Conservation (phyloP, 345 rosid species). For the Sisymbrium altissimum region DNA sequence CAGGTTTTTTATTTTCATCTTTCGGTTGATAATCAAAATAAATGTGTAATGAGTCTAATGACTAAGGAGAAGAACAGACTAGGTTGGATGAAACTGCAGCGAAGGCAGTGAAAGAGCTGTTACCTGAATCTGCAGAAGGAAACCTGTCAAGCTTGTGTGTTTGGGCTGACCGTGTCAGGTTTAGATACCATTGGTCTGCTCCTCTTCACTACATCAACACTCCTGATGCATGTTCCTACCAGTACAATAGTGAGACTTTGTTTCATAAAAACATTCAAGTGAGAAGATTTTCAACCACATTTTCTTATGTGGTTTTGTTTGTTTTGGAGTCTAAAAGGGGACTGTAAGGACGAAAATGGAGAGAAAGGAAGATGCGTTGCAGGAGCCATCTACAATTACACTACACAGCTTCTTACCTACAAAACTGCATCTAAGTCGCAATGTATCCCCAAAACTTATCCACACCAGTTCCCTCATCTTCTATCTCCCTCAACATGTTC, state of each 20-base stretch:
- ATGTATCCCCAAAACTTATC: slow-evolving; percentile 36
- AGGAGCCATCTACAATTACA: slow-evolving; percentile 88
- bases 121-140: slow-evolving; percentile 55
- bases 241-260: slow-evolving; percentile 47
- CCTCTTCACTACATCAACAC: slow-evolving; percentile 73
- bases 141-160: slow-evolving; percentile 62
- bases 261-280: neutral
- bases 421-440: slow-evolving; percentile 39
- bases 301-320: neutral
- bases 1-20: slow-evolving; percentile 39
- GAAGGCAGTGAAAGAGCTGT: slow-evolving; percentile 50
- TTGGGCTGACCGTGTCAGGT: slow-evolving; percentile 76
- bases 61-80: slow-evolving; percentile 34
- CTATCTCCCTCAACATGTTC: neutral
- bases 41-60: neutral
- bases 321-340: slow-evolving; percentile 47
- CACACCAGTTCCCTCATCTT: neutral
- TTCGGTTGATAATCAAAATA: neutral
- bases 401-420: slow-evolving; percentile 77
- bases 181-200: slow-evolving; percentile 67
- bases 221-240: slow-evolving; percentile 65
- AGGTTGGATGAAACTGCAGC: slow-evolving; percentile 56
- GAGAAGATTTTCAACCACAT: neutral
- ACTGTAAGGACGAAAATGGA: slow-evolving; percentile 75
- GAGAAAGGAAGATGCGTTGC: slow-evolving; percentile 68